Conservation (phyloP, 2,329 filamentous ascomycete genomes). For the Parastagonospora avenae region DNA sequence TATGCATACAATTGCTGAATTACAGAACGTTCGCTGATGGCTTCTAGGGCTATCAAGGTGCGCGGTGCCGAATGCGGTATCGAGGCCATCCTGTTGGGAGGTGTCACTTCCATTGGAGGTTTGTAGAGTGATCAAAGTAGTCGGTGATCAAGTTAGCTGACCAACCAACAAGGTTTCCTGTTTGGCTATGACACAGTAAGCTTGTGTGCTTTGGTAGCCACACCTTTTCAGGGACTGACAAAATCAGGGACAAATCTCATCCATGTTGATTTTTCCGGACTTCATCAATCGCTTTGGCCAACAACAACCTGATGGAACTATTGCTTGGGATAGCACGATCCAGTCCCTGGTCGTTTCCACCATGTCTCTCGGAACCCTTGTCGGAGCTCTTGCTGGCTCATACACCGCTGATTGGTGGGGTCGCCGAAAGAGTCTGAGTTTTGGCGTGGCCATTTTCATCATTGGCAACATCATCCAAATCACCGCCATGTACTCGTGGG, state of each 20-base stretch:
- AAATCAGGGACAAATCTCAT: slow-evolving; percentile 39
- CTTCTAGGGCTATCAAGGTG: slow-evolving; percentile 30
- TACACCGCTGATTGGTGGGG: slow-evolving; percentile 61
- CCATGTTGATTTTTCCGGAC: slow-evolving; percentile 53
- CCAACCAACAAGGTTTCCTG: slow-evolving; percentile 65
- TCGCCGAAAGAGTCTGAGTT: slow-evolving; percentile 54
- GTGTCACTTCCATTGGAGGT: slow-evolving; percentile 63
- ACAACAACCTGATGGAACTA: slow-evolving; percentile 47
- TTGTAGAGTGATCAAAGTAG: no score
- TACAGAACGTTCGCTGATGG: slow-evolving; percentile 5
- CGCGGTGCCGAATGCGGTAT: slow-evolving; percentile 40
- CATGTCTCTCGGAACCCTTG: slow-evolving; percentile 48
- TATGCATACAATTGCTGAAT: slow-evolving; percentile 5
- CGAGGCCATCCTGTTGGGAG: slow-evolving; percentile 58
- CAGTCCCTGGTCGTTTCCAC: slow-evolving; percentile 49
- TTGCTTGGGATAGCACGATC: slow-evolving; percentile 48
- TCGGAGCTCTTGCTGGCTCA: slow-evolving; percentile 49
- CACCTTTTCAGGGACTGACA: neutral
- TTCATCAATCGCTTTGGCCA: slow-evolving; percentile 64
- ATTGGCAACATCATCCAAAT: slow-evolving; percentile 53
- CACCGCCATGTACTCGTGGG: slow-evolving; percentile 47
- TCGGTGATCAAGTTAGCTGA: no score
- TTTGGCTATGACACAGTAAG: slow-evolving; percentile 66
- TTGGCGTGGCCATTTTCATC: slow-evolving; percentile 52
- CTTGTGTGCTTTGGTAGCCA: neutral